Percentiles rank a stretch among this genome's conserved stretches.
These are phyloP conservation scores for Avicennia marina DNA, from an alignment of 257 asterid species.

Conservation along the genomic window DNA sequence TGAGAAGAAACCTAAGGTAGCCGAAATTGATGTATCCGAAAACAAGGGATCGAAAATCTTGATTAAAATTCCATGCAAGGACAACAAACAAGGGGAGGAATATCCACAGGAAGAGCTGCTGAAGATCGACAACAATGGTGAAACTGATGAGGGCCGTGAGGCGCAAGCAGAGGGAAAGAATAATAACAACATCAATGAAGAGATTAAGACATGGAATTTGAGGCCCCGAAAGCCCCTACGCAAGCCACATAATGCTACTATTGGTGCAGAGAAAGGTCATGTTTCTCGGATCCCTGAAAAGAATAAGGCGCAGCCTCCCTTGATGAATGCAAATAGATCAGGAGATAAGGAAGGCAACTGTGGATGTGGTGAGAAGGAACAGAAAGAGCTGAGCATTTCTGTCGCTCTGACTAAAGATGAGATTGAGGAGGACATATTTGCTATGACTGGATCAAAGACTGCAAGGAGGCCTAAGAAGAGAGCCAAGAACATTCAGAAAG, in stretches of 20 bases:
- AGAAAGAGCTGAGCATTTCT: conserved; percentile 29
- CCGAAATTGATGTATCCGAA: conserved; percentile 22
- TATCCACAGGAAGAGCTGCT: conserved; percentile 21
- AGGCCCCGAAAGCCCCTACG: conserved; percentile 44
- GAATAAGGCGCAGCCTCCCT: conserved; percentile 17
- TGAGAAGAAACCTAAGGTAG: conserved; percentile 25
- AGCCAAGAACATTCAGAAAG: conserved; percentile 40
- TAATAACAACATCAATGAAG: conserved; percentile 29
- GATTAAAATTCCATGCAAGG: conserved; percentile 36
- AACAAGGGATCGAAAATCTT: conserved; percentile 37
- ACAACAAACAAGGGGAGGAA: conserved; percentile 28
- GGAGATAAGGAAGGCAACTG: conserved; percentile 18
- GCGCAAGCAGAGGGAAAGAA: conserved; percentile 27
- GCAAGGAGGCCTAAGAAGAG: conserved; percentile 64
- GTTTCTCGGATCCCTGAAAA: conserved; percentile 18
- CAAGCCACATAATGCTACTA: conserved; percentile 1
- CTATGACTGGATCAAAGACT: conserved; percentile 51
- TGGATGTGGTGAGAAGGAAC: conserved; percentile 17
- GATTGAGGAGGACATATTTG: conserved; percentile 55
- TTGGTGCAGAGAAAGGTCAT: conserved; percentile 3
- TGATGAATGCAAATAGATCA: conserved; percentile 10
- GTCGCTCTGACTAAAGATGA: conserved; percentile 41
- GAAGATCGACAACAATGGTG: conserved; percentile 22
- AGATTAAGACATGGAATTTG: conserved; percentile 49
- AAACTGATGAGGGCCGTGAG: conserved; percentile 19